These are phyloP conservation scores for Anastatica hierochuntica DNA, from an alignment of 345 rosid species.

Conservation along the genomic window DNA sequence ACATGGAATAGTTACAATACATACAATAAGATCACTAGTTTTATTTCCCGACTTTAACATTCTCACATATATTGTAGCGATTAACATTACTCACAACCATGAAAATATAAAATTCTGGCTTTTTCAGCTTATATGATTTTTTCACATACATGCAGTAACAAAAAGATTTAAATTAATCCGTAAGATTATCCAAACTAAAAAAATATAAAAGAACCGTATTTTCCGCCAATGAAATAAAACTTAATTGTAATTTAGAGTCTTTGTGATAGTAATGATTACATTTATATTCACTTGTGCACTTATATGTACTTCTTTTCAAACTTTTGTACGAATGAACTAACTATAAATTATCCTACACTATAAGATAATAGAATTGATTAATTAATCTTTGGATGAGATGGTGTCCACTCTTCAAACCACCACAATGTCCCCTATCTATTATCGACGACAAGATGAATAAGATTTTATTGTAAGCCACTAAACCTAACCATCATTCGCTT, in stretches of 20 bases:
- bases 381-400: constrained; percentile 15
- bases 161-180: too few relatives aligned
- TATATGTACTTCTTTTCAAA: constrained; percentile 7
- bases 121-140: too few relatives aligned
- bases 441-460: constrained; percentile 15
- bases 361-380: not conserved
- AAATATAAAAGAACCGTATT: too few relatives aligned
- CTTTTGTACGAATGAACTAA: constrained; percentile 5
- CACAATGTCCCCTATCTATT: constrained; percentile 14
- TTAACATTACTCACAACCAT: too few relatives aligned
- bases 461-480: constrained; percentile 17
- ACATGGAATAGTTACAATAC: too few relatives aligned
- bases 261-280: constrained; percentile 2
- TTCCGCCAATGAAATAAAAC: too few relatives aligned
- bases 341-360: not conserved
- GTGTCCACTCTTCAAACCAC: constrained; percentile 27
- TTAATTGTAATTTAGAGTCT: not conserved
- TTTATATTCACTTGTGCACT: not conserved
- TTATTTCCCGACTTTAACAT: too few relatives aligned
- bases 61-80: too few relatives aligned
- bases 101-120: too few relatives aligned
- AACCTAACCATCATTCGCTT: constrained; percentile 11
- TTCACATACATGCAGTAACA: not conserved
- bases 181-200: too few relatives aligned
- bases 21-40: too few relatives aligned